These are phyloP conservation scores for Rhinocladiella mackenziei DNA, from an alignment of 2,329 filamentous ascomycete species.

Conservation along the genomic window DNA sequence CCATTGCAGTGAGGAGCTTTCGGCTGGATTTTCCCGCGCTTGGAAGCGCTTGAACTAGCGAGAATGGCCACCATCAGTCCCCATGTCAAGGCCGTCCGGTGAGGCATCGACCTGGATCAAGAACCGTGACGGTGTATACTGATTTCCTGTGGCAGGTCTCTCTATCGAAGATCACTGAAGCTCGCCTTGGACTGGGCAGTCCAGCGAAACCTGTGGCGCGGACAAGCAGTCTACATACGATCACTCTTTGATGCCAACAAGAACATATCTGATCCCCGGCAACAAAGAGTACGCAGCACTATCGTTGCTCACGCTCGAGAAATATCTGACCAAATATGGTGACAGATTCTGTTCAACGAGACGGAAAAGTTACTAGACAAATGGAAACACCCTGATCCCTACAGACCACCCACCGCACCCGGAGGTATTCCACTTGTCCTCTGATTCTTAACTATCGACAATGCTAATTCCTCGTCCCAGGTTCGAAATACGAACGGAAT, in stretches of 20 bases:
- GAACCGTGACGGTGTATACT: too few species aligned
- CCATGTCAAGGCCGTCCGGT: conserved; percentile 38
- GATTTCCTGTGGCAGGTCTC: conserved; percentile 48
- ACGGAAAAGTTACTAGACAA: conserved; percentile 82
- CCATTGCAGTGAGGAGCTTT: conserved; percentile 4
- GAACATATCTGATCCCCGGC: conserved; percentile 74
- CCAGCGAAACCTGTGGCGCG: conserved; percentile 87
- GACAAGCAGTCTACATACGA: conserved; percentile 92
- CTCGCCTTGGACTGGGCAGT: conserved; percentile 93
- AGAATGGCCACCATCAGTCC: conserved; percentile 36
- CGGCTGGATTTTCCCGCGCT: conserved; percentile 1
- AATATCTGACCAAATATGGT: conserved; percentile 16
- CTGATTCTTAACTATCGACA: background rate
- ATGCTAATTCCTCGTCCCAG: conserved; percentile 44
- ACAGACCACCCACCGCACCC: conserved; percentile 80
- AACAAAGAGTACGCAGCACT: conserved; percentile 65
- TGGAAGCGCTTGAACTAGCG: conserved; percentile 13
- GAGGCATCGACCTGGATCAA: conserved; percentile 24
- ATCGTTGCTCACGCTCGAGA: background rate
- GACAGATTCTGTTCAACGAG: conserved; percentile 75
- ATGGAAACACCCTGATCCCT: conserved; percentile 98
- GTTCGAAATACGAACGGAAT: conserved; percentile 95
- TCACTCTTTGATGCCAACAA: conserved; percentile 92
- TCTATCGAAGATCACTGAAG: conserved; percentile 92
- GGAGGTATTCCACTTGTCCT: conserved; percentile 60